Base-by-base conservation (phyloP, 768 basidiomycete genomes). In the Mycena filopes region DNA sequence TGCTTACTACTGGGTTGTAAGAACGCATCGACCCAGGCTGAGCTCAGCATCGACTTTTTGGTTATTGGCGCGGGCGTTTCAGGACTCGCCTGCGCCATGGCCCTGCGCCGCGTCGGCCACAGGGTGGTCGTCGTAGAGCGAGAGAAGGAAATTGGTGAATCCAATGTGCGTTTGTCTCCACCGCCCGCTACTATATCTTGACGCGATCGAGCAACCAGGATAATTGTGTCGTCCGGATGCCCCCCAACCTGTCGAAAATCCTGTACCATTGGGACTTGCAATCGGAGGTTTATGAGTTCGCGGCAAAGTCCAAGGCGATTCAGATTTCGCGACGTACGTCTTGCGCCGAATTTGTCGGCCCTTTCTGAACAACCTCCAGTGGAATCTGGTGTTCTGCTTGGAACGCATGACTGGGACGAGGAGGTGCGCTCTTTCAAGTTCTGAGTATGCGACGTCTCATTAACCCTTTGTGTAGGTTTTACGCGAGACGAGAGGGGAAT, bases 231-330 rank as follows among this genome's bases (percentile, higher is more conserved):
- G 73, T 71, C 50, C 75, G 79, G 9, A 68, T 80, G 66, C 61
- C 86, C 70, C 87, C 88, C 4, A 89, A 89, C 57, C 70, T 86
- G 21, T 79, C 84, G 8, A 87, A 87, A 66, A 83, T 89, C 21
- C 69, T 89, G 3, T 83, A 79, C 58, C 79, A 83, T 60, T 89
- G 88, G 88, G 85, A 85, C 10, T 74, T 87, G 20, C 68, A 76
- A 42, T 60, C 73, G 25, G 65, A 78, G 56, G 59, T 73, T 0
- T 47, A 63, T 16, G 23, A 58, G 18, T 70, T 77, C 33, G 71
- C 73, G 2, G 55, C 64, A 4, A 71, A 69, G 48, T 76, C 76
- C 6, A 65, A 68, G 25, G 75, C 67, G 3, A 68, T 81, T 43
- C 69, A 77, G 29, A 51, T 74, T 10, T 50, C 45, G 40, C 43